Evolutionary conservation across 257 asterid species (phyloP).

Genomic region (Perilla frutescens): DNA sequence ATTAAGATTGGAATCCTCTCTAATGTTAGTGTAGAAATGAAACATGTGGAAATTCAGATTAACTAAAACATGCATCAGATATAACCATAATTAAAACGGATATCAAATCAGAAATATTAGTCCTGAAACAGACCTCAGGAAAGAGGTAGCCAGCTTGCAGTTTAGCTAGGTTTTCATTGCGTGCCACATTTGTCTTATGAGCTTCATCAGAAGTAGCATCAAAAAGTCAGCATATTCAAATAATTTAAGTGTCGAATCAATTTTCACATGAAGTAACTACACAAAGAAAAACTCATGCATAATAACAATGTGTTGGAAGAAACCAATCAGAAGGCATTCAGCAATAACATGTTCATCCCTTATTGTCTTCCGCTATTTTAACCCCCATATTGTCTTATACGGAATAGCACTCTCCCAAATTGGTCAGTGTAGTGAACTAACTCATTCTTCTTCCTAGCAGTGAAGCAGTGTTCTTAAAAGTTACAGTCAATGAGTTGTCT

Average conservation of each 20-base stretch:
- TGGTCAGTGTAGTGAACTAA: too few species aligned
- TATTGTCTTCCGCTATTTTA: background rate
- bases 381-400: background rate
- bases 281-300: background rate
- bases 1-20: background rate
- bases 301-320: background rate
- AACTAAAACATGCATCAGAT: conserved; percentile 19
- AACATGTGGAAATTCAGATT: background rate
- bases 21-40: background rate
- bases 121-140: conserved; percentile 71
- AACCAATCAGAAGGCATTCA: background rate
- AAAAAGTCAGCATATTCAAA: conserved; percentile 29
- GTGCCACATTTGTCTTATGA: conserved; percentile 76
- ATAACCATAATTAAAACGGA: conserved; percentile 22
- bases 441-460: background rate
- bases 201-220: conserved; percentile 55
- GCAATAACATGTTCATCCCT: background rate
- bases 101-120: background rate
- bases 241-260: background rate
- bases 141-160: conserved; percentile 99
- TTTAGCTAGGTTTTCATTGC: conserved; percentile 84
- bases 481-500: background rate
- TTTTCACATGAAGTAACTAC: background rate
- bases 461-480: background rate
- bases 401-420: background rate